phyloP scores from a whole-genome alignment of 805 yeast species.

The Tetrapisispora iriomotensis region DNA sequence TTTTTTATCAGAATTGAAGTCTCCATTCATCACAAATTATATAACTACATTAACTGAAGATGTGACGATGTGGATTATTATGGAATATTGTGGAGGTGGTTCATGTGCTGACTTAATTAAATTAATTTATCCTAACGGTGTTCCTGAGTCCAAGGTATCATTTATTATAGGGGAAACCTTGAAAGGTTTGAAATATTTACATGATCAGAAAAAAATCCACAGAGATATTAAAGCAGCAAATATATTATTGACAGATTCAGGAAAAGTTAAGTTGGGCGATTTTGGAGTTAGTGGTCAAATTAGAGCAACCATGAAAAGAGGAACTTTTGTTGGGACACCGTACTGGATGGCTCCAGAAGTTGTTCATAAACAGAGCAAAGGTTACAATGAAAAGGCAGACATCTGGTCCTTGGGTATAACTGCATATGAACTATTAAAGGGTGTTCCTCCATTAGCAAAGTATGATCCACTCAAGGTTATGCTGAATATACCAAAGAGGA shows the following conservation, averaged over 20 bases:
- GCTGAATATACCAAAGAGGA: slow-evolving; percentile 33
- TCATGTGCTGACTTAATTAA: slow-evolving; percentile 71
- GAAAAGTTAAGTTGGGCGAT: slow-evolving; percentile 75
- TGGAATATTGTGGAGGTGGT: slow-evolving; percentile 96
- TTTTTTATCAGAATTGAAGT: slow-evolving; percentile 55
- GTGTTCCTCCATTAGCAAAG: slow-evolving; percentile 69
- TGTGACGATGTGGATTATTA: slow-evolving; percentile 71
- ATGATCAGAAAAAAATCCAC: slow-evolving; percentile 66
- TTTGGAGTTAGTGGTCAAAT: slow-evolving; percentile 90
- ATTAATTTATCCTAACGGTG: slow-evolving; percentile 22
- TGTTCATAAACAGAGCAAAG: slow-evolving; percentile 37
- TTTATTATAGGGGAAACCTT: slow-evolving; percentile 55
- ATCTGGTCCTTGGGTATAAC: slow-evolving; percentile 97
- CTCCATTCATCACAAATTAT: slow-evolving; percentile 59
- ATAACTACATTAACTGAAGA: slow-evolving; percentile 55
- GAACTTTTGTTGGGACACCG: slow-evolving; percentile 91
- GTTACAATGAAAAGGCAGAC: slow-evolving; percentile 81
- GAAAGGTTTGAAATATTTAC: slow-evolving; percentile 67
- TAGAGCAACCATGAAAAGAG: slow-evolving; percentile 49
- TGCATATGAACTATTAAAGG: slow-evolving; percentile 72
- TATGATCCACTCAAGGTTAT: slow-evolving; percentile 71
- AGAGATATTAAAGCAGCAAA: slow-evolving; percentile 90
- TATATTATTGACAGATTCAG: slow-evolving; percentile 59
- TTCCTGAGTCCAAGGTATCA: slow-evolving; percentile 42
- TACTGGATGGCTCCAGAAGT: slow-evolving; percentile 99